phyloP scores from a whole-genome alignment of 331 rosid species.

The Telfairia occidentalis region DNA sequence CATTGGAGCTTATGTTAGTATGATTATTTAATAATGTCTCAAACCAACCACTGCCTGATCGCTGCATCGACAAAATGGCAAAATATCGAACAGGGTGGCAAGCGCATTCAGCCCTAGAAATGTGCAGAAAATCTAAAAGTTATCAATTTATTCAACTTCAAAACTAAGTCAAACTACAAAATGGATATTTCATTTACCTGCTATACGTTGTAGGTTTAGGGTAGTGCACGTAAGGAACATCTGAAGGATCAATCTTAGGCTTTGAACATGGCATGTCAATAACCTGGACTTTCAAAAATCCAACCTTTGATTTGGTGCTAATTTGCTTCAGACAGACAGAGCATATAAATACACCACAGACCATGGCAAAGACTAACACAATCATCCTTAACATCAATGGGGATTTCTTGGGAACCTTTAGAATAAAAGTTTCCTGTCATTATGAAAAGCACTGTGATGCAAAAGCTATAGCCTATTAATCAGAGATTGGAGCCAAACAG shows the following conservation, averaged over 20 bases:
- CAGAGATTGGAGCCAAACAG: not conserved
- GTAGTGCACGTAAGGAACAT: conserved; percentile 62
- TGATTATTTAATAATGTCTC: conserved; percentile 93
- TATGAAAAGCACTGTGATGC: conserved; percentile 14
- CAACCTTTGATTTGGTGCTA: conserved; percentile 35
- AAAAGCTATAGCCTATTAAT: not conserved
- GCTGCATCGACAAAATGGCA: conserved; percentile 90
- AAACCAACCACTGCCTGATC: conserved; percentile 99
- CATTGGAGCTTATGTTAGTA: conserved; percentile 86
- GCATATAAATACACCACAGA: conserved; percentile 86
- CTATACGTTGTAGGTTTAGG: conserved; percentile 69
- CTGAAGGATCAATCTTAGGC: conserved; percentile 55
- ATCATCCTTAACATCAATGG: conserved; percentile 69
- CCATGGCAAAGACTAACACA: conserved; percentile 66
- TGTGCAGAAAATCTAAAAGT: conserved; percentile 13
- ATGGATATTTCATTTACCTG: conserved; percentile 34
- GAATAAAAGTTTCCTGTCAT: conserved; percentile 49
- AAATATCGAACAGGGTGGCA: conserved; percentile 88
- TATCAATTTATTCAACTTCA: conserved; percentile 19
- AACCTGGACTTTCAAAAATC: conserved; percentile 39
- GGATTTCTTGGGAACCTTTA: conserved; percentile 61
- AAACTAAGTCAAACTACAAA: conserved; percentile 15
- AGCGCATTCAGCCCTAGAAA: conserved; percentile 65
- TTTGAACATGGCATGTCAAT: conserved; percentile 54
- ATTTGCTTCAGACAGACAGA: conserved; percentile 78